Evolutionary conservation across 148 eudicot species (phyloP).

Genomic region (Nepenthes gracilis): DNA sequence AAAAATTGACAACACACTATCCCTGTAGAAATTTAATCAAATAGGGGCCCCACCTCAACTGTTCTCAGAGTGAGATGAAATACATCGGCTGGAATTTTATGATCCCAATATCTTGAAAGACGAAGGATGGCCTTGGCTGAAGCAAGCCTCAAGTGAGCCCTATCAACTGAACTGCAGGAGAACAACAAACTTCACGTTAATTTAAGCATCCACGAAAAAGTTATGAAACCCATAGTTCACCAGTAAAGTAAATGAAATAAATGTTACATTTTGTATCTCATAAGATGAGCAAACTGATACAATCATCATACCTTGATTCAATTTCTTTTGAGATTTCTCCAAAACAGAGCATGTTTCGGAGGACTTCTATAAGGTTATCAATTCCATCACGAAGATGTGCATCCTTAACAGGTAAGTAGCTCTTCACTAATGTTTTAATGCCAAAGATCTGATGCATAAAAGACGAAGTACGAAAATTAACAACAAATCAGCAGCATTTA

Average conservation of each 20-base stretch:
- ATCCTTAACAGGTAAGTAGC: slow-evolving; percentile 91
- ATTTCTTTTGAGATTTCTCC: slow-evolving; percentile 76
- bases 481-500: not conserved
- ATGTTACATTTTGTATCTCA: too few species aligned
- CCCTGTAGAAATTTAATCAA: not conserved
- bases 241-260: too few species aligned
- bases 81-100: slow-evolving; percentile 69
- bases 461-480: not conserved
- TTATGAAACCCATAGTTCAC: too few species aligned
- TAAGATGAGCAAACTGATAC: not conserved
- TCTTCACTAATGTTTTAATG: slow-evolving; percentile 82
- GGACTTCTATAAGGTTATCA: slow-evolving; percentile 57
- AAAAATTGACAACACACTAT: not conserved
- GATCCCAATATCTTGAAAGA: slow-evolving; percentile 86
- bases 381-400: slow-evolving; percentile 91
- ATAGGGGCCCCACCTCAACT: slow-evolving; percentile 45
- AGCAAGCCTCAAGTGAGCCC: slow-evolving; percentile 91
- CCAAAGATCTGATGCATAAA: slow-evolving; percentile 62
- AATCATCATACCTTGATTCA: slow-evolving; percentile 54
- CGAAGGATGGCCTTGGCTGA: slow-evolving; percentile 94
- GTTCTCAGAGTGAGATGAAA: slow-evolving; percentile 70
- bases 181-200: slow-evolving; percentile 1
- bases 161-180: slow-evolving; percentile 60
- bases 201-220: too few species aligned
- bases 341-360: slow-evolving; percentile 54